These are phyloP conservation scores for Lodderomyces margitis DNA, from an alignment of 1,139 yeast genomes.

Conservation along the genomic window DNA sequence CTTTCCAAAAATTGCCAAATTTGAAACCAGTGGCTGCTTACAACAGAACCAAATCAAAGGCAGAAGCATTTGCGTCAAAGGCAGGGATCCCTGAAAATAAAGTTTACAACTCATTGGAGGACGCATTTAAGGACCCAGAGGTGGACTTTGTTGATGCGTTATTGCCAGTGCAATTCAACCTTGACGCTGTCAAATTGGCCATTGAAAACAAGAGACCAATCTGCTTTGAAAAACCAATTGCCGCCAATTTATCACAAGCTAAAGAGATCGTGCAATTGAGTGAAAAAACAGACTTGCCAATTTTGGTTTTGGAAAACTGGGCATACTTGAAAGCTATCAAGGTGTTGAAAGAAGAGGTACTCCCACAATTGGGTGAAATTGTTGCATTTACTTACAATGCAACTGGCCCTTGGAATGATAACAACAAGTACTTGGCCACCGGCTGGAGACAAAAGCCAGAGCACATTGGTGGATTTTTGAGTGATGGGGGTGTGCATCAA, in stretches of 20 bases:
- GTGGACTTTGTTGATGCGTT: slow-evolving; percentile 80
- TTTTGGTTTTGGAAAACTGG: slow-evolving; percentile 84
- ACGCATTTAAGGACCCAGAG: slow-evolving; percentile 56
- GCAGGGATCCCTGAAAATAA: slow-evolving; percentile 52
- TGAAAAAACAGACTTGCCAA: slow-evolving; percentile 58
- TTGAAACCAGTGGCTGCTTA: slow-evolving; percentile 55
- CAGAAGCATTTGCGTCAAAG: slow-evolving; percentile 68
- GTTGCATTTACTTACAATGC: slow-evolving; percentile 75
- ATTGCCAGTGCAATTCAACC: slow-evolving; percentile 80
- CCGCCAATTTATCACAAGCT: slow-evolving; percentile 81
- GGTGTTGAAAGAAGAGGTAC: slow-evolving; percentile 47
- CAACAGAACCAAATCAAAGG: slow-evolving; percentile 82
- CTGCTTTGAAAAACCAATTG: slow-evolving; percentile 85
- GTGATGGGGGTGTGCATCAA: slow-evolving; percentile 97
- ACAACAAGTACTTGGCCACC: slow-evolving; percentile 65
- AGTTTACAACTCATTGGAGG: slow-evolving; percentile 66
- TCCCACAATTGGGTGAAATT: slow-evolving; percentile 72
- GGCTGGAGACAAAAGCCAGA: slow-evolving; percentile 87
- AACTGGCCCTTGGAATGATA: slow-evolving; percentile 73
- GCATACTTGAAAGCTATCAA: slow-evolving; percentile 59
- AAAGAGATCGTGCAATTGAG: slow-evolving; percentile 69
- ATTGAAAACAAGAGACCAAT: slow-evolving; percentile 73
- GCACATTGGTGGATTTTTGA: slow-evolving; percentile 86
- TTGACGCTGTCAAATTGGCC: slow-evolving; percentile 64
- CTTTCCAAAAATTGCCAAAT: slow-evolving; percentile 44